These are phyloP conservation scores for Pythium sp. DNA, from an alignment of 352 stramenopile species.

Conservation along the genomic window DNA sequence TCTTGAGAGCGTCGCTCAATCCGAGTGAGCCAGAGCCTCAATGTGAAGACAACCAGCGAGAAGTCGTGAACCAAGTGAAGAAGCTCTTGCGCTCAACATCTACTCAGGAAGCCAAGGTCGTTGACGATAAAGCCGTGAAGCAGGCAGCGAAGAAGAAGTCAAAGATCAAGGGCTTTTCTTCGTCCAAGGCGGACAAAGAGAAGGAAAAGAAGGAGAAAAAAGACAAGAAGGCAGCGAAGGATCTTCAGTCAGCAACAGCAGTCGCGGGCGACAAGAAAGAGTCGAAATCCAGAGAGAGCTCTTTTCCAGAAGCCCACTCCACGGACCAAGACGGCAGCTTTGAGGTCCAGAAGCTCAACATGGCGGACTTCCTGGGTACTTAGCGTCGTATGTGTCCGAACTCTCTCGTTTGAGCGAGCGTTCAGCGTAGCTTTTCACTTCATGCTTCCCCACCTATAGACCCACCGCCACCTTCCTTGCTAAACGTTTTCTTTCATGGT, in stretches of 20 bases:
- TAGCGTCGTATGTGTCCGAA: neutral
- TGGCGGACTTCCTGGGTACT: constrained; percentile 60
- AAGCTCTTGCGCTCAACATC: constrained; percentile 69
- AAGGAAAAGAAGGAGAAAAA: constrained; percentile 32
- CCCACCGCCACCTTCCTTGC: neutral
- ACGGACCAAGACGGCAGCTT: constrained; percentile 46
- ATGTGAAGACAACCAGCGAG: constrained; percentile 19
- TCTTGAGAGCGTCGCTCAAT: constrained; percentile 27
- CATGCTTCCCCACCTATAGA: neutral
- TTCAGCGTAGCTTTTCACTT: neutral
- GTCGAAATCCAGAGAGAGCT: constrained; percentile 31
- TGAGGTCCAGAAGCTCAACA: constrained; percentile 74
- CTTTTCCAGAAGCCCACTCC: constrained; percentile 33
- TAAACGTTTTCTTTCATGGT: neutral
- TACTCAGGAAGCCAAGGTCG: constrained; percentile 40
- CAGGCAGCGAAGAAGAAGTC: constrained; percentile 37
- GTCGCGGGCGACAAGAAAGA: constrained; percentile 34
- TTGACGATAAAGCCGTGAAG: constrained; percentile 26
- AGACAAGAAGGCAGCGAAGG: constrained; percentile 24
- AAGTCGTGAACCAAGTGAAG: constrained; percentile 46
- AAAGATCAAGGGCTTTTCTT: constrained; percentile 26
- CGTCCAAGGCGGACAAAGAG: constrained; percentile 36
- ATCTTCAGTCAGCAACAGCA: constrained; percentile 10
- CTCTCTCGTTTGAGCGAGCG: neutral
- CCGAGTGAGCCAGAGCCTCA: constrained; percentile 26